Conservation (phyloP, 768 basidiomycete genomes). For the Naganishia onofrii region DNA sequence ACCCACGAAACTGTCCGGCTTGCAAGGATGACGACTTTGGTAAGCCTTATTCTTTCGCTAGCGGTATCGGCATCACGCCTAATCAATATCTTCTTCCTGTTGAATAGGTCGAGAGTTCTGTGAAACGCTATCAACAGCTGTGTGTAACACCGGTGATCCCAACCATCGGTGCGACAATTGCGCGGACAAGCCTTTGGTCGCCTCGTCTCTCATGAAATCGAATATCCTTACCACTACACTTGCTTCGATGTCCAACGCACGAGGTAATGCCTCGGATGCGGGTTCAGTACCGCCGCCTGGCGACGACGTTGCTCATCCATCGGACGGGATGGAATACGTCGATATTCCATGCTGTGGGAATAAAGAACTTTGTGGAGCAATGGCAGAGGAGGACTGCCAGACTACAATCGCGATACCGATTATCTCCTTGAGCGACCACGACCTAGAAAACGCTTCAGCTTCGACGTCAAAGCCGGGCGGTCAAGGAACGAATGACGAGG, state of each 20-base stretch:
- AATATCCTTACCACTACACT: background rate
- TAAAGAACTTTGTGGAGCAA: conserved; percentile 24
- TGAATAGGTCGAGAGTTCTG: conserved; percentile 32
- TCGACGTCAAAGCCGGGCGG: background rate
- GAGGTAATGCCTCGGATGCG: conserved; percentile 9
- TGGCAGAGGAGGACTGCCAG: conserved; percentile 15
- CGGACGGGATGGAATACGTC: conserved; percentile 22
- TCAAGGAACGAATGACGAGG: background rate
- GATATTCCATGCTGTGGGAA: conserved; percentile 33
- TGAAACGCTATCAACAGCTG: conserved; percentile 27
- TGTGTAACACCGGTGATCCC: conserved; percentile 29
- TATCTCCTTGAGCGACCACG: background rate
- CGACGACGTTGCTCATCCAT: background rate
- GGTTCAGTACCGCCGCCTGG: background rate
- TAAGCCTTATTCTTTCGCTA: background rate
- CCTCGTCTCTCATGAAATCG: background rate
- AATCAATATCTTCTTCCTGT: background rate
- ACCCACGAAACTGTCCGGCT: conserved; percentile 32
- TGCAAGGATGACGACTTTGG: conserved; percentile 34
- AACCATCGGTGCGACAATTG: conserved; percentile 29
- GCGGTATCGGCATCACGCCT: background rate
- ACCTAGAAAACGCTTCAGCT: background rate
- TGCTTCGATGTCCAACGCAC: conserved; percentile 9
- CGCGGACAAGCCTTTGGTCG: conserved; percentile 14
- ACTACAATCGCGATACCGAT: conserved; percentile 21